phyloP scores from a whole-genome alignment of 352 stramenopile genomes.

The Pythium folliculosum region DNA sequence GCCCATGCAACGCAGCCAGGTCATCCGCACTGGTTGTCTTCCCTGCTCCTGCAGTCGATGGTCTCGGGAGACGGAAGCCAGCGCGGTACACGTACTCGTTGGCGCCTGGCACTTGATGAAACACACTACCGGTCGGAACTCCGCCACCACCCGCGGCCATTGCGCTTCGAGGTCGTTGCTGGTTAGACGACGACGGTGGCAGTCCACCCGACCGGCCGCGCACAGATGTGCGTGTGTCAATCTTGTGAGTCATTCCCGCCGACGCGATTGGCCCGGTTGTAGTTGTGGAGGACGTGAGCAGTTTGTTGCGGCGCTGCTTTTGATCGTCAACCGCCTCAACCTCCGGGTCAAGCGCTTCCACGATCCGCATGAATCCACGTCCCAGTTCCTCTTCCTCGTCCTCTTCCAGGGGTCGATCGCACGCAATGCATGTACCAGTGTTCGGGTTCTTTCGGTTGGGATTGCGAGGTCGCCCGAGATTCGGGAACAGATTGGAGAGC shows the following conservation, averaged over 20 bases:
- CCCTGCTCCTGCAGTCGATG: conserved; percentile 10
- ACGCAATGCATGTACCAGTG: conserved; percentile 65
- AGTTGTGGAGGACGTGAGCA: conserved; percentile 10
- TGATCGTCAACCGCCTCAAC: conserved; percentile 35
- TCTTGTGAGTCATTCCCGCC: conserved; percentile 33
- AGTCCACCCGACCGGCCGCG: conserved; percentile 42
- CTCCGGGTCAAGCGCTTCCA: conserved; percentile 22
- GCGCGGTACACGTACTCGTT: conserved; percentile 61
- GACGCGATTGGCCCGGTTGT: neutral
- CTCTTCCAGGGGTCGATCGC: conserved; percentile 56
- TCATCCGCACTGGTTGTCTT: conserved; percentile 12
- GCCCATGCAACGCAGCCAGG: conserved; percentile 6
- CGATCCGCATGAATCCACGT: conserved; percentile 4
- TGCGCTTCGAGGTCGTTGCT: conserved; percentile 33
- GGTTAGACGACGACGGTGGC: conserved; percentile 25
- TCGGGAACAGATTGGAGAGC: conserved; percentile 65
- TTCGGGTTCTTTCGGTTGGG: conserved; percentile 27
- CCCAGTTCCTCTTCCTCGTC: conserved; percentile 21
- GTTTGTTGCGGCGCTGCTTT: conserved; percentile 34
- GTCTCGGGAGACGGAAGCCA: conserved; percentile 53
- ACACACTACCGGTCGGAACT: neutral
- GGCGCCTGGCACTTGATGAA: conserved; percentile 48
- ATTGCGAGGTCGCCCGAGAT: conserved; percentile 38
- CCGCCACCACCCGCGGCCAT: neutral
- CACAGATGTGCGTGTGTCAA: conserved; percentile 54